A percentile compares a stretch with the other conserved stretches of the same genome.
These are phyloP conservation scores for Vigna reflexopilosa DNA, from an alignment of 306 rosid genomes.

Conservation along the genomic window DNA sequence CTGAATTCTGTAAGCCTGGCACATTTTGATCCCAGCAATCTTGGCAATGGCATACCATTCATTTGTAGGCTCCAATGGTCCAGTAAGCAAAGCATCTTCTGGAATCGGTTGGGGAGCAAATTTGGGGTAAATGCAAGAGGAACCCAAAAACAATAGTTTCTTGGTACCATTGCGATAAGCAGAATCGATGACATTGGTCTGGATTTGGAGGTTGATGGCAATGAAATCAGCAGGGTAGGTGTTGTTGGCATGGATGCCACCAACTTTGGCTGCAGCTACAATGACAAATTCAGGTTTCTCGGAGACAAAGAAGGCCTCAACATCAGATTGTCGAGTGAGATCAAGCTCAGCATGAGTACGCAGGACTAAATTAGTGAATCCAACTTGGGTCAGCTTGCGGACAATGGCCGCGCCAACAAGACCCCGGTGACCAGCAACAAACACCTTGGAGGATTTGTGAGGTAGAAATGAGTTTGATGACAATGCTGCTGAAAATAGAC, in stretches of 20 bases:
- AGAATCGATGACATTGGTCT: constrained; percentile 83
- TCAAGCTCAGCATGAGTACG: constrained; percentile 83
- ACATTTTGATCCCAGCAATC: constrained; percentile 97
- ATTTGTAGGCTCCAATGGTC: constrained; percentile 92
- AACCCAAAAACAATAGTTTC: constrained; percentile 87
- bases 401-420: constrained; percentile 94
- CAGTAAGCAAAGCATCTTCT: constrained; percentile 78
- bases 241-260: constrained; percentile 96
- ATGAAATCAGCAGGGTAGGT: constrained; percentile 96
- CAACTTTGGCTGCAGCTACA: constrained; percentile 98
- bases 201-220: constrained; percentile 88
- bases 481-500: constrained; percentile 45
- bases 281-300: constrained; percentile 79
- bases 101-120: constrained; percentile 97
- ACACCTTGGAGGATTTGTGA: constrained; percentile 85
- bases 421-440: constrained; percentile 96
- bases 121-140: constrained; percentile 95
- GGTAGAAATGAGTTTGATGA: constrained; percentile 55
- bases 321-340: constrained; percentile 84
- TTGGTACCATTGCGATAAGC: constrained; percentile 70
- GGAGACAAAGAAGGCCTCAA: constrained; percentile 81
- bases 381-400: constrained; percentile 72
- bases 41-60: constrained; percentile 98
- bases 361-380: constrained; percentile 71
- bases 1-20: constrained; percentile 91